These are phyloP conservation scores for Leavenworthia alabamica DNA, from an alignment of 345 rosid species.

Conservation along the genomic window DNA sequence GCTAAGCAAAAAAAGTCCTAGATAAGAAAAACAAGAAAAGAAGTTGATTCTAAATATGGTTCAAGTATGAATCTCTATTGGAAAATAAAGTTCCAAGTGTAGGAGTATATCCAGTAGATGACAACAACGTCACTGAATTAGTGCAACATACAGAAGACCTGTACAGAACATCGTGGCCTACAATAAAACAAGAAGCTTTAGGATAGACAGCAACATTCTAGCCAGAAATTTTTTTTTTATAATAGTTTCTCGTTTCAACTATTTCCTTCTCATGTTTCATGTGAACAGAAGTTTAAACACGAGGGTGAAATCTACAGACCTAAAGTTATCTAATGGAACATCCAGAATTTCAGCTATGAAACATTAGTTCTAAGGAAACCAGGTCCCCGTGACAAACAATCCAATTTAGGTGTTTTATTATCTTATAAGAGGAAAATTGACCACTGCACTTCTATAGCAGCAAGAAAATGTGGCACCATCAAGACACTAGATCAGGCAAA, in stretches of 20 bases:
- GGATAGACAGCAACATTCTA: background rate
- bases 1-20: background rate
- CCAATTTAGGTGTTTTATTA: background rate
- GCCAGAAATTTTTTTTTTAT: background rate
- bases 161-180: background rate
- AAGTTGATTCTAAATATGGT: constrained; percentile 2
- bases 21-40: constrained; percentile 7
- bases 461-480: too few species aligned
- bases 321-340: background rate
- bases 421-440: background rate
- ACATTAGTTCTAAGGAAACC: background rate
- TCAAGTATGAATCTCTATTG: constrained; percentile 10
- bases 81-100: constrained; percentile 3
- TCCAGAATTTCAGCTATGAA: too few species aligned
- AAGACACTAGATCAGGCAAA: too few species aligned
- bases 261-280: constrained; percentile 2
- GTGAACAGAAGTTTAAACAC: background rate
- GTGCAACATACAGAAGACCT: background rate
- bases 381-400: background rate
- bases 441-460: constrained; percentile 2
- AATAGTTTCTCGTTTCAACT: background rate
- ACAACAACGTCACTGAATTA: background rate
- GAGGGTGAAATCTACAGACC: background rate
- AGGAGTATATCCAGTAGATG: background rate
- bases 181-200: constrained; percentile 1